These are phyloP conservation scores for Stromatinia cepivora DNA, from an alignment of 2,329 filamentous ascomycete species.

Conservation along the genomic window DNA sequence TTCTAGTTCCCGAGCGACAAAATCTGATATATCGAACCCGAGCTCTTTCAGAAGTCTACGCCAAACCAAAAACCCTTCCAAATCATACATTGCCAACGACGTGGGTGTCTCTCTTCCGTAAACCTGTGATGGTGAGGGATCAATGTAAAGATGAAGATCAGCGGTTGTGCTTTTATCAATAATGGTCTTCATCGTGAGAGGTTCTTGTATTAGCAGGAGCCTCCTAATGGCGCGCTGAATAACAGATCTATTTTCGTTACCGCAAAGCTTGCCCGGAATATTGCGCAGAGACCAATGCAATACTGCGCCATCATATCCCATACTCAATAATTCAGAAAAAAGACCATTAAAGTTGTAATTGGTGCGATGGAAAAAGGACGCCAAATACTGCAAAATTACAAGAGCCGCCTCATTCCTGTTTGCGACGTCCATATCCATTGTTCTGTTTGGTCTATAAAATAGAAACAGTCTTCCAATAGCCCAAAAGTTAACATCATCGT, in stretches of 20 bases:
- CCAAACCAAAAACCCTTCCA: background rate
- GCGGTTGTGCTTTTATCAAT: background rate
- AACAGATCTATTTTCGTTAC: background rate
- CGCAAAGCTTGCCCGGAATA: background rate
- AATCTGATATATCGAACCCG: background rate
- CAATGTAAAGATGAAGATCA: background rate
- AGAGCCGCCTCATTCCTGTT: background rate
- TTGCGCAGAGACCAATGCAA: background rate
- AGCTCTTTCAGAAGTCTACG: background rate
- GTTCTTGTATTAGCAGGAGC: background rate
- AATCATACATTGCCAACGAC: background rate
- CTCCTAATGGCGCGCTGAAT: background rate
- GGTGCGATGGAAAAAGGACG: background rate
- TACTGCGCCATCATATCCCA: background rate
- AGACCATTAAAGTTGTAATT: no score
- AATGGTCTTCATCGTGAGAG: background rate
- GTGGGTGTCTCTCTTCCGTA: background rate
- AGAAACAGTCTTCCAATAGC: background rate
- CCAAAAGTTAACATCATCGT: background rate
- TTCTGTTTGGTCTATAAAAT: background rate
- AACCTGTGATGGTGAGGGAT: background rate
- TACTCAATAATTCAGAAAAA: no score
- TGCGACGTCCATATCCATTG: background rate
- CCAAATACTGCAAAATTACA: background rate
- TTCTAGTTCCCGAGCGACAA: background rate